Base-by-base conservation (phyloP, 73 alveolate genomes). In the Paramecium primaurelia region DNA sequence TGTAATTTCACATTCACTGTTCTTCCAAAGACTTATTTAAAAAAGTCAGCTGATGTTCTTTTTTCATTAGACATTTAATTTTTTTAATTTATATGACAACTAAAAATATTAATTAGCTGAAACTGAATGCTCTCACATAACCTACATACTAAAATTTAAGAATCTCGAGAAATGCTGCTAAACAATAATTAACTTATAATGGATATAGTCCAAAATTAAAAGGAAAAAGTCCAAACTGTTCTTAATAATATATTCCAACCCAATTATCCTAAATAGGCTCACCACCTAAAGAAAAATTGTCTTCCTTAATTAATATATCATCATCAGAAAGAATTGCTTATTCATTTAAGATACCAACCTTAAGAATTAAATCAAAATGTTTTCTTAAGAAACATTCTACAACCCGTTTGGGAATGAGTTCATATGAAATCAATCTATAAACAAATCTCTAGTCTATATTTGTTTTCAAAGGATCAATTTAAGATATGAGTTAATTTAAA, bases 1-100 rank as follows among this genome's bases (percentile, higher is more conserved):
- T 89, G 94, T 26, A 89, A 89, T 45, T 89, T 89, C 25, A 89
- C 91, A 32, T 58, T 89, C 14, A 89, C 94, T 71, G 88, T 32
- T 51, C 94, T 77, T 2, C 94, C 94, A 64, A 89, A 71, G 0
- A 89, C 84, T 73, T 89, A 47, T 47, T 89, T 89, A 38, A 89
- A 89, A 71, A 89, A 89, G 34, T 89, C 94, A 14, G 92, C 88
- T 49, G 94, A 85, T 5, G 91, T 80, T 47, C 87, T 73, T 14
- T 73, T 73, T 38, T 73, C 87, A 73, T 36, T 10, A 73, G 37
- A 30, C 59, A 73, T 37, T 26, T 37, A 14, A 73, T 73, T 73
- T 73, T 54, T 54, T 54, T 54, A 54, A 16, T 54, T 32, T 68
- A 68, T 73, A 73, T 73, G 87, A 34, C 40, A 37, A 37, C 87